These are phyloP conservation scores for Heterobasidion irregulare DNA, from an alignment of 1,284 basidiomycete genomes.

Conservation along the genomic window DNA sequence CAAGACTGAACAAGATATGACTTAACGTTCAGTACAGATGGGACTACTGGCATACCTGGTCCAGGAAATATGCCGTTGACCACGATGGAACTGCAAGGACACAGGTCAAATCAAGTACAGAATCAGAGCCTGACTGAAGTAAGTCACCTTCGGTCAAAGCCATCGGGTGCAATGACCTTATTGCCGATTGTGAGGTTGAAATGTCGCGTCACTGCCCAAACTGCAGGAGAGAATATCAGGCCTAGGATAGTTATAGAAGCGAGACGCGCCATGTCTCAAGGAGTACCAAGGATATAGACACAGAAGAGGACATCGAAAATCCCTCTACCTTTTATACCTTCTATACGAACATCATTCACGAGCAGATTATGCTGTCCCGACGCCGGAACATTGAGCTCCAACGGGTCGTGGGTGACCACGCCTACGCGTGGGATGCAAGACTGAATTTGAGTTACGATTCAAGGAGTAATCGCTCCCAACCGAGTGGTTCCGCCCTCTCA, in stretches of 20 bases:
- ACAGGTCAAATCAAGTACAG: not conserved
- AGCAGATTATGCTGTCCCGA: too few relatives aligned
- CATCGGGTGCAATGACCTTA: conserved; percentile 9
- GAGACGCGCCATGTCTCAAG: not conserved
- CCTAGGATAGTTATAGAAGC: not conserved
- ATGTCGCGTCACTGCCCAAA: not conserved
- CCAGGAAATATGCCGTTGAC: too few relatives aligned
- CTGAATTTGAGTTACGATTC: too few relatives aligned
- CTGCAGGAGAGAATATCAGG: not conserved
- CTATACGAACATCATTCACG: too few relatives aligned
- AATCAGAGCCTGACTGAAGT: not conserved
- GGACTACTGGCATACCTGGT: too few relatives aligned
- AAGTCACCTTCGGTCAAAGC: conserved; percentile 5
- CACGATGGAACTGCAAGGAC: not conserved
- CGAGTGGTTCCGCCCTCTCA: too few relatives aligned
- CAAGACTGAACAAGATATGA: conserved; percentile 12
- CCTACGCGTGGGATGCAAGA: too few relatives aligned
- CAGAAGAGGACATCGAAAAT: too few relatives aligned
- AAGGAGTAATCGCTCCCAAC: too few relatives aligned
- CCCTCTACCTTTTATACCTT: too few relatives aligned
- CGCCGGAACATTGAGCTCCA: too few relatives aligned
- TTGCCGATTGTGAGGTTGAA: conserved; percentile 4
- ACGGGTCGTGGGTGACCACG: too few relatives aligned
- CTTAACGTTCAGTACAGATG: not conserved
- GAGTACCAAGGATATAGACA: not conserved